These are phyloP conservation scores for Epichloe uncinata DNA, from an alignment of 2,329 filamentous ascomycete species.

Conservation along the genomic window DNA sequence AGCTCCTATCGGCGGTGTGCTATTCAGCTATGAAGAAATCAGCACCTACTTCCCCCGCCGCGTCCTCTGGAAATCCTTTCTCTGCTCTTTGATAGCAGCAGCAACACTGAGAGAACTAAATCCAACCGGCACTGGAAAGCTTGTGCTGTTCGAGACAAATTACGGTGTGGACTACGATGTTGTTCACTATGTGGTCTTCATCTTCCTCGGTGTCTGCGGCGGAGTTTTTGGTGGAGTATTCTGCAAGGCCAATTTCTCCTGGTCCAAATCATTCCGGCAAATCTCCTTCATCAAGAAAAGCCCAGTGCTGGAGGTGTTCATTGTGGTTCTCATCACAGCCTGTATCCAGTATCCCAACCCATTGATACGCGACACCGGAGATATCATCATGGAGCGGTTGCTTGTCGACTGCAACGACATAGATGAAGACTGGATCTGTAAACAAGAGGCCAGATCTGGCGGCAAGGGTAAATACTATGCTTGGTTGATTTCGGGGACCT, in stretches of 20 bases:
- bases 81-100: slow-evolving; percentile 42
- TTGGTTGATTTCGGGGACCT: slow-evolving; percentile 39
- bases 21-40: slow-evolving; percentile 49
- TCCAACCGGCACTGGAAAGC: slow-evolving; percentile 44
- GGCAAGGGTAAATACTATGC: slow-evolving; percentile 30
- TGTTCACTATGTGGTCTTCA: slow-evolving; percentile 42
- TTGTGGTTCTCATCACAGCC: slow-evolving; percentile 39
- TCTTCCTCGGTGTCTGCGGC: slow-evolving; percentile 41
- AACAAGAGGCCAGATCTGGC: slow-evolving; percentile 26
- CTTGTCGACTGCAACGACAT: slow-evolving; percentile 37
- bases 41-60: slow-evolving; percentile 45
- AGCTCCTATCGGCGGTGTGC: slow-evolving; percentile 46
- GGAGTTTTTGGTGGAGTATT: slow-evolving; percentile 46
- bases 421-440: slow-evolving; percentile 32
- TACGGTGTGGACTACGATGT: slow-evolving; percentile 43
- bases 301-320: slow-evolving; percentile 40
- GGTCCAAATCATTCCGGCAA: slow-evolving; percentile 40
- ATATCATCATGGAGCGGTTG: slow-evolving; percentile 41
- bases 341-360: slow-evolving; percentile 43
- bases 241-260: slow-evolving; percentile 43
- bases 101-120: slow-evolving; percentile 44
- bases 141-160: slow-evolving; percentile 47
- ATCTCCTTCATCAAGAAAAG: slow-evolving; percentile 38
- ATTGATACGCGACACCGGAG: slow-evolving; percentile 39
- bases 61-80: slow-evolving; percentile 41